Evolutionary conservation across 2,329 filamentous ascomycete species (phyloP), one percentile per base, ranked within the genome.

Genomic region (Ascochyta pisi): DNA sequence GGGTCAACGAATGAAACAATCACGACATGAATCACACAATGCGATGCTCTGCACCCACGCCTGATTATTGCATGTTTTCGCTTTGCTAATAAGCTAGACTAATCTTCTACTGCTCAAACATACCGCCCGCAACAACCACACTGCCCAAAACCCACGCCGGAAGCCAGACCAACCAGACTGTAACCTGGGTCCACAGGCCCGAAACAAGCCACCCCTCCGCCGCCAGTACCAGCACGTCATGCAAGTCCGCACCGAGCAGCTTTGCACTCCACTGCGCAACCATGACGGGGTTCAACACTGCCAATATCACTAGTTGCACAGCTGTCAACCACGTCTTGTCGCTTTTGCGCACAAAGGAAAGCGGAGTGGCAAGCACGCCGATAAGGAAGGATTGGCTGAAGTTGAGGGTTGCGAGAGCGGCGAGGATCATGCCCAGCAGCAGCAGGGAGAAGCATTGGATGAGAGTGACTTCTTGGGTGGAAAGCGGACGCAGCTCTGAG

Each of bases 161-260:
- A 89, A 92, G 95, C 93, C 93, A 97, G 39, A 96, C 87, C 72
- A 92, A 90, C 91, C 92, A 96, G n/a, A 96, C 84, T 10, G 96
- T 86, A 16, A 96, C 86, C 57, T 91, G 89, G 1, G 92, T 96
- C 80, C 92, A 96, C 83, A 95, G 86, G 1, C 92, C 91, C 86
- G 89, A 92, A 12, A 96, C 87, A 69, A 91, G 85, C 92, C 92
- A 96, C 0, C 90, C 92, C 72, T 95, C 92, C 5, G 90, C 91
- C 1, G 91, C 90, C 71, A 89, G 83, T 26, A 82, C 82, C 47
- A 96, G 76, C 2, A 95, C 81, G 2, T 84, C 70, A 34, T 79
- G 55, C 61, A 79, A 61, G 81, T 83, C 77, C 71, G 58, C 58
- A 2, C 66, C 68, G 2, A 62, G 60, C 27, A 66, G 46, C 45